Base-by-base conservation (phyloP, 352 stramenopile genomes). In the Phytophthora palmivora region DNA sequence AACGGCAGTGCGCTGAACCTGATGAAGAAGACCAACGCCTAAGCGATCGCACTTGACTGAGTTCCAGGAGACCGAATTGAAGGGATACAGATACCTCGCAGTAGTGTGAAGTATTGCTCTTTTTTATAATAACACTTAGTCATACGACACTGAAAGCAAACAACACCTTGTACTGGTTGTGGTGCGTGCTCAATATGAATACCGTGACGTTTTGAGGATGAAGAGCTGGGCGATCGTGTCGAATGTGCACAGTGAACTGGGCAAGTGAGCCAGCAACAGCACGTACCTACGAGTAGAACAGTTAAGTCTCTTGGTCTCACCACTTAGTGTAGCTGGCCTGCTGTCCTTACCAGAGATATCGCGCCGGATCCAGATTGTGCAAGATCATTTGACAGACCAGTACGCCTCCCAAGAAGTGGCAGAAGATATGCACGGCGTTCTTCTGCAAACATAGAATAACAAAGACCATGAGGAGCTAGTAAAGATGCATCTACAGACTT, bases 1-100 rank as follows among this genome's bases (percentile, higher is more conserved):
- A 81, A 93, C 72, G 92, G 92, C 74, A 96, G 86, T 63, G 92
- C 92, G 60, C 79, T 98, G 58, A 98, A 98, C 87, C 70, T 97
- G 79, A 97, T 98, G 92, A 98, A 98, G 86, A 90, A 91, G 78
- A 87, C 78, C 70, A 95, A 93, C 74, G 73, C 81, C 36, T 78
- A 72, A 72, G 60, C 46, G 43, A 60, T 71, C 45, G 43, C 56
- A 61, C 18, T 64, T 54, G 59, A 63, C 49, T 67, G 51, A 63
- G 48, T 56, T 57, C 24, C 42, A 69, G 50, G 56, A 73, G 69
- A 72, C 54, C 48, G 36, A 70, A 62, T 60, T 69, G 51, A 76
- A 67, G 64, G 53, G 57, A 72, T 72, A 72, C 51, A 69, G 63
- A 65, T 66, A 30, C 63, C 56, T 65, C 48, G 56, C 58, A 67